phyloP scores from a whole-genome alignment of 495 filamentous ascomycete species.

The Gamarada debralockiae region DNA sequence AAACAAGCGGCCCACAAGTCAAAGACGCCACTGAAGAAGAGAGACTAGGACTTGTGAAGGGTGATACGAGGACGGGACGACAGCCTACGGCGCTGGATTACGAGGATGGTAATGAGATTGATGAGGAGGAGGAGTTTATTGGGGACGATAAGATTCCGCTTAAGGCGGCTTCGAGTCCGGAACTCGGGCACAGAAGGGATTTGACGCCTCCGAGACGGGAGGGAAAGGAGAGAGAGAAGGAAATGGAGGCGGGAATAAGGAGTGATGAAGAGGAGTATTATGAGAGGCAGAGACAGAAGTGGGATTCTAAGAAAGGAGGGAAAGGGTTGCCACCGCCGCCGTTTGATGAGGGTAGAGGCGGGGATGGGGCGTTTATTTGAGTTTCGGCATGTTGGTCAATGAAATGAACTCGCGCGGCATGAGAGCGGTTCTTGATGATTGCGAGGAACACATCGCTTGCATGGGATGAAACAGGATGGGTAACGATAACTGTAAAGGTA shows the following conservation, averaged over 20 bases:
- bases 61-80: conserved; percentile 48
- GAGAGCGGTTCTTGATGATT: no score
- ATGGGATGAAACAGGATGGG: no score
- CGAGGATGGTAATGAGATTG: conserved; percentile 28
- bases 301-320: neutral
- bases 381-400: neutral
- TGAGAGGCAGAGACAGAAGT: conserved; percentile 9
- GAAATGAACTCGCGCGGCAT: no score
- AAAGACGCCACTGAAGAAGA: conserved; percentile 82
- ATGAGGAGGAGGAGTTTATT: conserved; percentile 5
- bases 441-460: no score
- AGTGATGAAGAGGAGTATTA: conserved; percentile 16
- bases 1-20: conserved; percentile 40
- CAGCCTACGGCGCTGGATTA: conserved; percentile 35
- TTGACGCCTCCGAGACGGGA: conserved; percentile 10
- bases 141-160: neutral
- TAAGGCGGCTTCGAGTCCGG: conserved; percentile 4
- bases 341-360: conserved; percentile 6
- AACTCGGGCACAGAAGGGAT: neutral
- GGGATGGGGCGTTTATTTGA: conserved; percentile 15
- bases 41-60: conserved; percentile 77
- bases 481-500: no score
- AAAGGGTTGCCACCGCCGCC: conserved; percentile 9
- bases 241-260: neutral
- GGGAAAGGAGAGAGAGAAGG: conserved; percentile 8